Evolutionary conservation across 345 rosid species (phyloP).

Genomic region (Hevea brasiliensis): DNA sequence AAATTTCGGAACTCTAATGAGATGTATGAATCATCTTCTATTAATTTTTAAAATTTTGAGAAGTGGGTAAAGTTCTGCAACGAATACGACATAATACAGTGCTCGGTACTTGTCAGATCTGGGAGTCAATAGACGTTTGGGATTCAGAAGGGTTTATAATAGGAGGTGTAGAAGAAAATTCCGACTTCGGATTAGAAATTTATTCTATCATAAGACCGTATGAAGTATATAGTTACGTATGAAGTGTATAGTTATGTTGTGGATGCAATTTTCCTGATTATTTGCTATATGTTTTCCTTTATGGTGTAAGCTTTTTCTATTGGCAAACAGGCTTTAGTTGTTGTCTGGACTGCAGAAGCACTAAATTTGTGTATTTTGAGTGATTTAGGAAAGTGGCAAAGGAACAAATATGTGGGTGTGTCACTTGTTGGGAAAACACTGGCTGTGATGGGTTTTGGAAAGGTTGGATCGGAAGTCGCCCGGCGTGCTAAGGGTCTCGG

Average conservation of each 20-base stretch:
- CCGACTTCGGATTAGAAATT: no score
- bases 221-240: no score
- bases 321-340: not conserved
- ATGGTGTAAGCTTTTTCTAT: not conserved
- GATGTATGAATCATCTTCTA: no score
- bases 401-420: constrained; percentile 27
- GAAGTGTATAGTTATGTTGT: not conserved
- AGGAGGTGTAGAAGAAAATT: not conserved
- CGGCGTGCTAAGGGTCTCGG: constrained; percentile 34
- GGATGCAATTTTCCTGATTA: not conserved
- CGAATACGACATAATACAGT: not conserved
- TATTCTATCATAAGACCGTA: no score
- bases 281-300: not conserved
- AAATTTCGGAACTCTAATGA: not conserved
- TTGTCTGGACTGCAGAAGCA: not conserved
- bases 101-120: not conserved
- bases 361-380: not conserved
- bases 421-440: constrained; percentile 32
- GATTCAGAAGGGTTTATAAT: not conserved
- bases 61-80: not conserved
- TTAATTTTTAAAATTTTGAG: not conserved
- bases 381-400: constrained; percentile 26
- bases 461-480: constrained; percentile 30
- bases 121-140: not conserved
- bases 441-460: constrained; percentile 32